These are phyloP conservation scores for Cercophora sp. DNA, from an alignment of 495 filamentous ascomycete species.

Conservation along the genomic window DNA sequence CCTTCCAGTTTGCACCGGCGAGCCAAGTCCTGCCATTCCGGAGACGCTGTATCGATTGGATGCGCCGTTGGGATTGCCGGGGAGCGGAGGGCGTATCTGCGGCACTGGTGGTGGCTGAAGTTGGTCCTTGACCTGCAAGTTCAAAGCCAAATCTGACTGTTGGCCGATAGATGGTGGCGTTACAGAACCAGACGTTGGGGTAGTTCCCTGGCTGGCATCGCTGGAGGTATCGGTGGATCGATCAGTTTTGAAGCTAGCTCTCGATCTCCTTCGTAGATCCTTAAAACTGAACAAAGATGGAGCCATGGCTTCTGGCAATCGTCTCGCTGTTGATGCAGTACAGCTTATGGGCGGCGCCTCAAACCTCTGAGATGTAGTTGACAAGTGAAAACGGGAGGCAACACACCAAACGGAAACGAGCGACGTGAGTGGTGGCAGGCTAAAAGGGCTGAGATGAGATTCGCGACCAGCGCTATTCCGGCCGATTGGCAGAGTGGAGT, in stretches of 20 bases:
- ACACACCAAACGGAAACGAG: too few species aligned
- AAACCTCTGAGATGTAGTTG: too few species aligned
- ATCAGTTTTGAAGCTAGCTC: conserved; percentile 57
- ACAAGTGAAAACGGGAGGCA: too few species aligned
- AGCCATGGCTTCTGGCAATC: conserved; percentile 30
- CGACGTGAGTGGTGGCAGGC: too few species aligned
- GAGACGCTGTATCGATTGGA: conserved; percentile 44
- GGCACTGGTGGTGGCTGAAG: conserved; percentile 20
- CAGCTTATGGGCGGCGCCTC: too few species aligned
- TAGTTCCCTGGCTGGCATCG: conserved; percentile 37
- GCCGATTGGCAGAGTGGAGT: not conserved
- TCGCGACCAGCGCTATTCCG: not conserved
- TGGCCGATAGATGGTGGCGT: conserved; percentile 43
- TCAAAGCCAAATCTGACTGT: conserved; percentile 46
- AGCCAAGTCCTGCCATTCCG: conserved; percentile 51
- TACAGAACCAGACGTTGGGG: conserved; percentile 44
- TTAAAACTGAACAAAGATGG: conserved; percentile 67
- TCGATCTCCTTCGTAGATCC: conserved; percentile 70
- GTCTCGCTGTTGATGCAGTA: not conserved
- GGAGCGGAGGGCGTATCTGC: conserved; percentile 37
- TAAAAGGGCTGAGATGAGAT: not conserved
- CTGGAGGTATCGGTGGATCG: conserved; percentile 53
- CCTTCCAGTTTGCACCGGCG: conserved; percentile 52
- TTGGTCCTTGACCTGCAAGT: conserved; percentile 41
- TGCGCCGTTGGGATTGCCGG: conserved; percentile 36